Evolutionary conservation across 352 stramenopile species (phyloP).

Genomic region (Achlya hypogyna): DNA sequence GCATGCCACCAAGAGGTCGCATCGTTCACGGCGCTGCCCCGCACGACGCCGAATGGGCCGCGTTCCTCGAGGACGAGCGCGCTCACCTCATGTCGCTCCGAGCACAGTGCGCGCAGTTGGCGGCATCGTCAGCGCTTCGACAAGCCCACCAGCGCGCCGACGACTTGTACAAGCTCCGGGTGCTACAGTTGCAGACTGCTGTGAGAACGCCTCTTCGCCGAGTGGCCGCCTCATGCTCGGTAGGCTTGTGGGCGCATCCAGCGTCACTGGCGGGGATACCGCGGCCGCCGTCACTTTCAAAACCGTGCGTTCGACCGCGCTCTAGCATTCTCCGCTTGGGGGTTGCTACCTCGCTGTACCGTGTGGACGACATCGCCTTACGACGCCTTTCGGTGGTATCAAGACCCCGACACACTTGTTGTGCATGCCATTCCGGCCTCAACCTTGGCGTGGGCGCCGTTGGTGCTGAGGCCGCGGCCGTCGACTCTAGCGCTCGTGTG

Average conservation of each 20-base stretch:
- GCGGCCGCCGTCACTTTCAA: neutral
- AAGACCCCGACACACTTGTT: constrained; percentile 7
- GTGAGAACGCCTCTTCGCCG: neutral
- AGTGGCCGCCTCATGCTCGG: neutral
- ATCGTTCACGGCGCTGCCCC: neutral
- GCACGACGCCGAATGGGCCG: neutral
- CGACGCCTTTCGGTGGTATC: constrained; percentile 4
- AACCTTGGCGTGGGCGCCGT: neutral
- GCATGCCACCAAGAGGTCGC: neutral
- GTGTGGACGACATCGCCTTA: neutral
- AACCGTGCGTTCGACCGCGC: neutral
- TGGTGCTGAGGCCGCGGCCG: neutral
- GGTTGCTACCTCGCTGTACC: neutral
- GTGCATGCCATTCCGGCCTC: neutral
- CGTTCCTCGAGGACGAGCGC: constrained; percentile 4
- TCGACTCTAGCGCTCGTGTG: neutral
- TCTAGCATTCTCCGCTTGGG: neutral
- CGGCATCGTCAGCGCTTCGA: constrained; percentile 3
- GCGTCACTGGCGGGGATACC: neutral
- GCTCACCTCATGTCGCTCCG: neutral
- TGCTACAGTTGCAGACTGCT: neutral
- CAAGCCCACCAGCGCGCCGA: neutral
- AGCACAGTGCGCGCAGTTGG: neutral
- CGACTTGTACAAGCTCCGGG: neutral
- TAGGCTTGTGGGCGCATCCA: neutral